Percentiles rank a stretch among this genome's conserved stretches.
These are phyloP conservation scores for Teunomyces pallodes DNA, from an alignment of 805 yeast species.

Conservation along the genomic window DNA sequence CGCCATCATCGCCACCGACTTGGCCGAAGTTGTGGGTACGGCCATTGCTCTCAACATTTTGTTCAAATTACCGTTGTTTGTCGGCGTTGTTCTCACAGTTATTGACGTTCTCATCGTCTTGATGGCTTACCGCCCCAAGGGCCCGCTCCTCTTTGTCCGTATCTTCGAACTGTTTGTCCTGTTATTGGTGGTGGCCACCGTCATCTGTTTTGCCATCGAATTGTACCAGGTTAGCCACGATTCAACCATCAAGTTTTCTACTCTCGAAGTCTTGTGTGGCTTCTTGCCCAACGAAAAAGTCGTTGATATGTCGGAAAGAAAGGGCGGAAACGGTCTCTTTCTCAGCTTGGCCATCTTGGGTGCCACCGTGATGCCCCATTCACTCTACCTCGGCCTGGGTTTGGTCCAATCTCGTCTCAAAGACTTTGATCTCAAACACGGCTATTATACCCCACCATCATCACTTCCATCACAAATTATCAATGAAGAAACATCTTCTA, in stretches of 20 bases:
- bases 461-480: conserved; percentile 7
- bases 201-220: conserved; percentile 79
- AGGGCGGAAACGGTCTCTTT: conserved; percentile 56
- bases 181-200: conserved; percentile 73
- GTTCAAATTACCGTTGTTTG: conserved; percentile 71
- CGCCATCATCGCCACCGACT: conserved; percentile 92
- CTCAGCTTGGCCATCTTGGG: conserved; percentile 83
- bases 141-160: conserved; percentile 74
- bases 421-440: conserved; percentile 68
- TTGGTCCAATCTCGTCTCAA: conserved; percentile 80
- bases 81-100: conserved; percentile 83
- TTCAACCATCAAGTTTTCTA: conserved; percentile 41
- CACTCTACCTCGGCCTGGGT: conserved; percentile 80
- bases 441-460: conserved; percentile 40
- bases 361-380: conserved; percentile 95
- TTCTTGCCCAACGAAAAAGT: conserved; percentile 53
- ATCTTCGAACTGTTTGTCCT: conserved; percentile 82
- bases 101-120: conserved; percentile 83
- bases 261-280: conserved; percentile 59
- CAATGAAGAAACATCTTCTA: conserved; percentile 8
- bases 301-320: conserved; percentile 21
- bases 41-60: conserved; percentile 89
- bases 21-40: conserved; percentile 97
- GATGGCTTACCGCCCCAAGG: conserved; percentile 83
- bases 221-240: conserved; percentile 62